Evolutionary conservation across 495 filamentous ascomycete genomes (phyloP).

Genomic region (Penicillium malachiteum): DNA sequence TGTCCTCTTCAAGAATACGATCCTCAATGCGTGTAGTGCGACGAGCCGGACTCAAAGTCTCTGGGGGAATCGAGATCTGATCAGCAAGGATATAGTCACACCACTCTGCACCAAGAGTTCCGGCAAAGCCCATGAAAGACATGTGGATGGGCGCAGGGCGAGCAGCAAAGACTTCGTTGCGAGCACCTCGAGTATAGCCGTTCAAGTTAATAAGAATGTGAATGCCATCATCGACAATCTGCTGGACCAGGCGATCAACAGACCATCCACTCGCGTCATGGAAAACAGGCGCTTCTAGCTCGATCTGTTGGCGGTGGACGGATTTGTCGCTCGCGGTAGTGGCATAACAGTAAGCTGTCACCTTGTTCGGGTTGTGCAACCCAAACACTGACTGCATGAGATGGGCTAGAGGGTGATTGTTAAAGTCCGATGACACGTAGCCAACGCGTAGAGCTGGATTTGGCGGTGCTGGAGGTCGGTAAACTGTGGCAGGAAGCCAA

Average conservation of each 20-base stretch:
- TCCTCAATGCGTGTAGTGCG: constrained; percentile 73
- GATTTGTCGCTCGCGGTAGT: constrained; percentile 92
- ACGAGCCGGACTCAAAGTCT: constrained; percentile 75
- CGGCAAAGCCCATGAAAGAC: constrained; percentile 99
- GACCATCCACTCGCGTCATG: constrained; percentile 85
- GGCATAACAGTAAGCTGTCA: constrained; percentile 93
- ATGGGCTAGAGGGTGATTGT: constrained; percentile 96
- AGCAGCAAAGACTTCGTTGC: constrained; percentile 96
- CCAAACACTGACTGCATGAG: constrained; percentile 99
- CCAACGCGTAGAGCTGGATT: constrained; percentile 82
- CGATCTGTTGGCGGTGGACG: constrained; percentile 88
- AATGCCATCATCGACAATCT: constrained; percentile 90
- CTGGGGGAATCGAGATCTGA: constrained; percentile 76
- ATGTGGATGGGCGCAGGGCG: constrained; percentile 95
- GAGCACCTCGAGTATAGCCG: constrained; percentile 94
- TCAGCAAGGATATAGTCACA: constrained; percentile 97
- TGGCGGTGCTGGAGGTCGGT: constrained; percentile 79
- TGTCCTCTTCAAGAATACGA: constrained; percentile 65
- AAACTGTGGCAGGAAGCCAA: constrained; percentile 83
- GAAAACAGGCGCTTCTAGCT: constrained; percentile 90
- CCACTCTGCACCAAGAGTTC: constrained; percentile 95
- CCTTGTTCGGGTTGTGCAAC: constrained; percentile 69
- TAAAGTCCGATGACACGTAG: constrained; percentile 98
- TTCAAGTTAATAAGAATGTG: constrained; percentile 98
- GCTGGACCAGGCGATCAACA: constrained; percentile 78